A percentile compares a stretch with the other conserved stretches of the same genome.
Conservation (phyloP, 2,329 filamentous ascomycete genomes). For the Cryphonectria naterciae region DNA sequence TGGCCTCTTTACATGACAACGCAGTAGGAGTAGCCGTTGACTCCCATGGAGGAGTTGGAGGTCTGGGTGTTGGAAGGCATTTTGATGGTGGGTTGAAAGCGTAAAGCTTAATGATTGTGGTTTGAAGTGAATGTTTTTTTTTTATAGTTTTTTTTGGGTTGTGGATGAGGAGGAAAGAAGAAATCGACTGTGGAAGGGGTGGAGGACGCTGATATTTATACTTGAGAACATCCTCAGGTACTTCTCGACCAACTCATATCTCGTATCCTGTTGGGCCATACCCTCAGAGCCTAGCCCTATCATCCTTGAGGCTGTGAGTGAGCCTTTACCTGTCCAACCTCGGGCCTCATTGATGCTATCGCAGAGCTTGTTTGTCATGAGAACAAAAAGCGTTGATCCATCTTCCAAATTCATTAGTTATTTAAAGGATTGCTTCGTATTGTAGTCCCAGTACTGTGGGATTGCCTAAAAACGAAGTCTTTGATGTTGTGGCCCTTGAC, state of each 20-base stretch:
- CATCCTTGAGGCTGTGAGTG: background rate
- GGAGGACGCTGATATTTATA: slow-evolving; percentile 35
- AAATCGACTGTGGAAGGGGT: background rate
- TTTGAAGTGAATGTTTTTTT: slow-evolving; percentile 28
- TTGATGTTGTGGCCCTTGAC: background rate
- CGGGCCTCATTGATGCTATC: background rate
- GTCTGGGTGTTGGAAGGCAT: slow-evolving; percentile 39
- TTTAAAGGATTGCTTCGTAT: slow-evolving; percentile 2
- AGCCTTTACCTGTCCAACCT: background rate
- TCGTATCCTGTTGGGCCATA: background rate
- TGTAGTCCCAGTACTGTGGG: slow-evolving; percentile 21
- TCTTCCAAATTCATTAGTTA: slow-evolving; percentile 4
- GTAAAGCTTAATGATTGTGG: slow-evolving; percentile 27
- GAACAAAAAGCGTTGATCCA: slow-evolving; percentile 1
- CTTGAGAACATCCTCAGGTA: background rate
- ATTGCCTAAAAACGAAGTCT: slow-evolving; percentile 9
- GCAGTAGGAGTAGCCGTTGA: slow-evolving; percentile 37
- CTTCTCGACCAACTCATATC: background rate
- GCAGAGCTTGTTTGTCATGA: background rate
- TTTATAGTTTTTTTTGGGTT: slow-evolving; percentile 27
- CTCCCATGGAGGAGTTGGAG: slow-evolving; percentile 36
- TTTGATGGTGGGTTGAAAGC: slow-evolving; percentile 34
- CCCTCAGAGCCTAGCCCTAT: background rate
- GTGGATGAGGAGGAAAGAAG: slow-evolving; percentile 31
- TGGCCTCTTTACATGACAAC: slow-evolving; percentile 40